Percentiles rank a stretch among this genome's conserved stretches.
These are phyloP conservation scores for Vararia minispora DNA, from an alignment of 768 basidiomycete genomes.

Conservation along the genomic window DNA sequence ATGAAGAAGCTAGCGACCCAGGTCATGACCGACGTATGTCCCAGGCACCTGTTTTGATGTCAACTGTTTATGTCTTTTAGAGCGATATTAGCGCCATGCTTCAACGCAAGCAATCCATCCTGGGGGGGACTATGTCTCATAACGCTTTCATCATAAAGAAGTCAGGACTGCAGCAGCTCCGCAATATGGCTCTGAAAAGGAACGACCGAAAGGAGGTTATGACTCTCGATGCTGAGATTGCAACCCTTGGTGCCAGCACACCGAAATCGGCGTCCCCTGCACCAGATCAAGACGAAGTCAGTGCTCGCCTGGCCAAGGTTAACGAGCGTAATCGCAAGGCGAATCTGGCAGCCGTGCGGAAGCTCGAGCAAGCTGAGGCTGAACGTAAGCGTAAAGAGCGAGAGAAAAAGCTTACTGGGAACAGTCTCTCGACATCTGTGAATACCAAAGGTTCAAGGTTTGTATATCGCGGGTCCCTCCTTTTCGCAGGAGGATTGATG, in stretches of 20 bases:
- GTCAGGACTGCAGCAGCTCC: constrained; percentile 57
- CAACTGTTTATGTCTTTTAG: constrained; percentile 27
- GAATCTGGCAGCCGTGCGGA: constrained; percentile 70
- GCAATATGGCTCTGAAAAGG: constrained; percentile 64
- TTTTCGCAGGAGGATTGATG: constrained; percentile 13
- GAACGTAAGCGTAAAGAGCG: constrained; percentile 66
- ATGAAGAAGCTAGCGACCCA: constrained; percentile 48
- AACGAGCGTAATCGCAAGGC: constrained; percentile 87
- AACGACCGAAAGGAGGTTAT: constrained; percentile 56
- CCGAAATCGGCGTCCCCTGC: constrained; percentile 8
- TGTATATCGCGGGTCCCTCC: constrained; percentile 17
- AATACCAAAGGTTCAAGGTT: constrained; percentile 67
- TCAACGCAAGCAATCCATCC: constrained; percentile 41
- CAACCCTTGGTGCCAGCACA: constrained; percentile 29
- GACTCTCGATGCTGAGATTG: constrained; percentile 52
- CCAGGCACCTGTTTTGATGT: background rate
- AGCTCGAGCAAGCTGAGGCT: constrained; percentile 57
- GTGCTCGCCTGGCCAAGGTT: constrained; percentile 53
- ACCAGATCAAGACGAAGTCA: constrained; percentile 13
- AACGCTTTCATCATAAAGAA: constrained; percentile 40
- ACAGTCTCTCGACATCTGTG: constrained; percentile 44
- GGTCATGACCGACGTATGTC: constrained; percentile 68
- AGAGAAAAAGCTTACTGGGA: constrained; percentile 41
- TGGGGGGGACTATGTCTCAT: constrained; percentile 23
- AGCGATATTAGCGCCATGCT: constrained; percentile 76